phyloP scores from a whole-genome alignment of 192 early-diverging fungal species.

The Linnemannia hyalina region DNA sequence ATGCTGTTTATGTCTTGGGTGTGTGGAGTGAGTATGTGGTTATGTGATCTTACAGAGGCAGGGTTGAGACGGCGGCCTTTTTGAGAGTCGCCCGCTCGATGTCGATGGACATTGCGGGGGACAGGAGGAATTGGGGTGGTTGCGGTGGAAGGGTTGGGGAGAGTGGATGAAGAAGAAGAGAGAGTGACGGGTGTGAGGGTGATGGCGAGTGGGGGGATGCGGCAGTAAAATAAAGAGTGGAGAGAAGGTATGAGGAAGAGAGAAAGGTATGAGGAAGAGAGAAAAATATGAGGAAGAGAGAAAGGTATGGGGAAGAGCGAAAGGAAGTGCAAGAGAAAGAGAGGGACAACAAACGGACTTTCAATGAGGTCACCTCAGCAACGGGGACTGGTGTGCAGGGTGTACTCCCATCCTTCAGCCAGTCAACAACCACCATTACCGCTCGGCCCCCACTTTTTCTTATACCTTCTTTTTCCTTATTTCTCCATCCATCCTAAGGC shows the following conservation, averaged over 20 bases:
- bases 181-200: not conserved
- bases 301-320: not conserved
- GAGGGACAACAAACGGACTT: not conserved
- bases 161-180: not conserved
- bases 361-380: too few relatives aligned
- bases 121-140: too few relatives aligned
- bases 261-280: not conserved
- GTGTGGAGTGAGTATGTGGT: not conserved
- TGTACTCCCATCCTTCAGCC: not conserved
- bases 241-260: not conserved
- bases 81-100: conserved; percentile 50
- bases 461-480: not conserved
- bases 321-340: not conserved
- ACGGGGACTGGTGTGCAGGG: too few relatives aligned
- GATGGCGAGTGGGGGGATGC: not conserved
- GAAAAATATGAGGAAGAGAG: not conserved
- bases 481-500: not conserved
- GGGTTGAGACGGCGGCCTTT: conserved; percentile 40
- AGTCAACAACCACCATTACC: not conserved
- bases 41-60: conserved; percentile 35
- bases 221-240: not conserved
- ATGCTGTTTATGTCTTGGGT: not conserved
- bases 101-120: conserved; percentile 27
- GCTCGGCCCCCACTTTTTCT: not conserved
- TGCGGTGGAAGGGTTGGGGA: not conserved